phyloP scores from a whole-genome alignment of 805 yeast species.

The Diddensiella santjacobensis region DNA sequence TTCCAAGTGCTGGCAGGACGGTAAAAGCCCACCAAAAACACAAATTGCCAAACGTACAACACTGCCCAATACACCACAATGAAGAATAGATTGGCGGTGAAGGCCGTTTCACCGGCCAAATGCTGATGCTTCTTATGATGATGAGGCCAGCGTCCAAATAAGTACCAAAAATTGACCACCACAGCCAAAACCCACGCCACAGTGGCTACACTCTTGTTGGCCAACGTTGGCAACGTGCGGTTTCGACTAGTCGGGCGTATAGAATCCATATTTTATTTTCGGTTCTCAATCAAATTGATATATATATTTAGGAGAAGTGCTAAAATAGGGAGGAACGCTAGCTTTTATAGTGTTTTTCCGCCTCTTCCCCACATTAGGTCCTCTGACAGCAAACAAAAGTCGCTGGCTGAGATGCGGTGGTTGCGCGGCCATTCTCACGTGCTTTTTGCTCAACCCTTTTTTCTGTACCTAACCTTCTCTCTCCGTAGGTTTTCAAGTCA shows the following conservation, averaged over 20 bases:
- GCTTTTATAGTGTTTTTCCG: too few species aligned
- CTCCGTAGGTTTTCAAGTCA: too few species aligned
- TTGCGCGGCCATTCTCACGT: too few species aligned
- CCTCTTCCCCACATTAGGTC: too few species aligned
- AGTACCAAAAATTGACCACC: slow-evolving; percentile 53
- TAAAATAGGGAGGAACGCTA: too few species aligned
- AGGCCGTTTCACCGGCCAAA: slow-evolving; percentile 63
- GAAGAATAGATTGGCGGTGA: slow-evolving; percentile 45
- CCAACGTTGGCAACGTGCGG: neutral
- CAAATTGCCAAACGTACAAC: slow-evolving; percentile 49
- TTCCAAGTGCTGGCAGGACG: slow-evolving; percentile 17
- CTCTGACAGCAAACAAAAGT: too few species aligned
- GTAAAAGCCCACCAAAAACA: slow-evolving; percentile 32
- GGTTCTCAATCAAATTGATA: too few species aligned
- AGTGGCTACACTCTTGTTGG: slow-evolving; percentile 37
- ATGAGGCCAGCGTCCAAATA: slow-evolving; percentile 50
- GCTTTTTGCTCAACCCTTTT: too few species aligned
- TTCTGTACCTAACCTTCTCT: too few species aligned
- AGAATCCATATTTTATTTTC: too few species aligned
- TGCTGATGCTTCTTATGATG: slow-evolving; percentile 40
- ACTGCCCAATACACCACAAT: slow-evolving; percentile 55
- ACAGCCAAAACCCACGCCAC: slow-evolving; percentile 53
- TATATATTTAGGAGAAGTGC: too few species aligned
- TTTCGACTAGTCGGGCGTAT: neutral
- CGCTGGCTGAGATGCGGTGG: too few species aligned